Evolutionary conservation across 179 eudicot species (phyloP).

Genomic region (Actinidia polygama): DNA sequence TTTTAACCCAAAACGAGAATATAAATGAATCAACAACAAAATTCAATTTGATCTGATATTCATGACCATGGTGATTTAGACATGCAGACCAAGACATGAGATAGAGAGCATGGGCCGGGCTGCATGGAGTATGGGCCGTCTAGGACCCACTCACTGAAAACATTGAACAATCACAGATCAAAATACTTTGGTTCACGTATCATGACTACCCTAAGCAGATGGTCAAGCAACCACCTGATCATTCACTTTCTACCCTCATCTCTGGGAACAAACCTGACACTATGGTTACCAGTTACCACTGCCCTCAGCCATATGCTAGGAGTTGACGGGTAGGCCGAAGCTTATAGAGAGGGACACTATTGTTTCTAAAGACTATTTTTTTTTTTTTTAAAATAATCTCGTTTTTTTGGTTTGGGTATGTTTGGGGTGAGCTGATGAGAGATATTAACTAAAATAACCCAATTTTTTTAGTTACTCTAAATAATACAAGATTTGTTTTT

Average conservation of each 20-base stretch:
- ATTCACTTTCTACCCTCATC: background rate
- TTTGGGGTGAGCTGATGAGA: too few relatives aligned
- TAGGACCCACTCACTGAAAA: background rate
- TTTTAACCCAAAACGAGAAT: too few relatives aligned
- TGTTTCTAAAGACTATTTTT: too few relatives aligned
- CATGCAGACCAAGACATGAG: background rate
- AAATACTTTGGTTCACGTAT: background rate
- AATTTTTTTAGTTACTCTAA: too few relatives aligned
- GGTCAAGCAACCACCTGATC: background rate
- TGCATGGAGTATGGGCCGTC: background rate
- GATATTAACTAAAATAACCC: too few relatives aligned
- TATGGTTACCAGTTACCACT: background rate
- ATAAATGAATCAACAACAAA: background rate
- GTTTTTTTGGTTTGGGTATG: too few relatives aligned
- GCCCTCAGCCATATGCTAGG: background rate
- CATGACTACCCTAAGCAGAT: background rate
- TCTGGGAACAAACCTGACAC: slow-evolving; percentile 6
- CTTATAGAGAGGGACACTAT: background rate
- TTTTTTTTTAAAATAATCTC: too few relatives aligned
- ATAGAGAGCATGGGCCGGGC: background rate
- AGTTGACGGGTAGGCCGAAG: background rate
- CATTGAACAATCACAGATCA: background rate
- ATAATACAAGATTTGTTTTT: too few relatives aligned
- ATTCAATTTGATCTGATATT: background rate
- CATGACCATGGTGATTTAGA: background rate